A percentile compares a stretch with the other conserved stretches of the same genome.
phyloP scores from a whole-genome alignment of 2,329 filamentous ascomycete genomes.

The Pseudogymnoascus sp. region DNA sequence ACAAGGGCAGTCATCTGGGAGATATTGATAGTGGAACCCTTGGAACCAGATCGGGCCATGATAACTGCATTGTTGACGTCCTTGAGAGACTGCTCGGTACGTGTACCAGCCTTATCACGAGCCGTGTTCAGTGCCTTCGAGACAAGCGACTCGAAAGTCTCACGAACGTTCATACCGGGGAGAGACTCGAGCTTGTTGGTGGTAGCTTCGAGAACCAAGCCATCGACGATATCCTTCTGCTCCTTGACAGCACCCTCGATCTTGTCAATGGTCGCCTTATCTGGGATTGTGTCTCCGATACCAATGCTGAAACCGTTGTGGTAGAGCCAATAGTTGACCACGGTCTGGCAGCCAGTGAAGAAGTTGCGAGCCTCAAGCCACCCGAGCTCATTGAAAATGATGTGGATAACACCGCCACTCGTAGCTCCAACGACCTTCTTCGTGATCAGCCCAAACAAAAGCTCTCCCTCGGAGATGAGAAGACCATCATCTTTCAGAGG shows the following conservation, averaged over 20 bases:
- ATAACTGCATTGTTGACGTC: slow-evolving; percentile 93
- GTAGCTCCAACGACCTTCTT: slow-evolving; percentile 94
- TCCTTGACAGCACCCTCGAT: slow-evolving; percentile 75
- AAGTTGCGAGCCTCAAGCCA: slow-evolving; percentile 81
- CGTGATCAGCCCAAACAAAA: slow-evolving; percentile 82
- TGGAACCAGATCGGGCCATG: slow-evolving; percentile 94
- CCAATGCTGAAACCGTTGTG: slow-evolving; percentile 97
- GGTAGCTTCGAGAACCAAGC: slow-evolving; percentile 69
- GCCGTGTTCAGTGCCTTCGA: slow-evolving; percentile 90
- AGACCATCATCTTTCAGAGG: slow-evolving; percentile 70
- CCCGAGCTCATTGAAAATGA: slow-evolving; percentile 92
- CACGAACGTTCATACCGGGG: slow-evolving; percentile 96
- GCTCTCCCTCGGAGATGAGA: slow-evolving; percentile 75
- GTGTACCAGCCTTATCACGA: slow-evolving; percentile 92
- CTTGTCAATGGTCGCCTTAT: slow-evolving; percentile 72
- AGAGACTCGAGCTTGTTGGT: slow-evolving; percentile 83
- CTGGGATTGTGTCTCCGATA: slow-evolving; percentile 95
- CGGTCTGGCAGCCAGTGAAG: slow-evolving; percentile 89
- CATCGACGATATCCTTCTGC: slow-evolving; percentile 73
- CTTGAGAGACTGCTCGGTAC: slow-evolving; percentile 85
- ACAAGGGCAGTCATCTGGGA: slow-evolving; percentile 99
- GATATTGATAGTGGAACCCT: slow-evolving; percentile 98
- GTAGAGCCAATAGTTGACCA: slow-evolving; percentile 94
- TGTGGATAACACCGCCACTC: slow-evolving; percentile 85
- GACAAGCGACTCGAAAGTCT: slow-evolving; percentile 96